Base-by-base conservation (phyloP, 1,284 basidiomycete species). In the Pseudozyma tsukubaensis region DNA sequence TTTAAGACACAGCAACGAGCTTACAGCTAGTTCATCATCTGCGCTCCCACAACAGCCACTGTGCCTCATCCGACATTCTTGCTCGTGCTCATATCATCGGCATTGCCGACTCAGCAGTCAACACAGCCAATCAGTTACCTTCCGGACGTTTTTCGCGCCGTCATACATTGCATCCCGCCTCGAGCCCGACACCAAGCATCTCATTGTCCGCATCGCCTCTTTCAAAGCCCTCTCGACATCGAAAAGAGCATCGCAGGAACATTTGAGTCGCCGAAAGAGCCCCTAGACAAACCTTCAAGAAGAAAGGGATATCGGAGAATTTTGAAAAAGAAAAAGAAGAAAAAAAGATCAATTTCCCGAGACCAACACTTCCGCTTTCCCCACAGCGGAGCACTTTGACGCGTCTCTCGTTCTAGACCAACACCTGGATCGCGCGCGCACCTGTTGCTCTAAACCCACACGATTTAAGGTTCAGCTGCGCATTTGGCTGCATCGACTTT, bases 321-420 rank as follows among this genome's bases (percentile, higher is more conserved):
- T 35, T 19, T 49, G 16, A 34, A 34, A 56, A 34, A 45, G 55
- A 21, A 42, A 47, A 50, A 14, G 42, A 24, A 49, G 21, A 14
- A 37, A 39, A 29, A 39, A 19, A 42, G 1, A 21, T 11, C n/a
- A 53, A 53, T 35, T 45, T 32, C n/a, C 52, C 53, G 47, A 56
- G 53, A 66, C 53, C 64, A 59, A 60, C 64, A 66, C 58, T 57
- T 35, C 24, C 9, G 37, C 50, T 43, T 11, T 24, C 24, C 44
- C 19, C 4, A 4, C 44, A 14, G 44, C 12, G 35, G 36, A 49
- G 21, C 36, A 18, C 13, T 32, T 21, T 19, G 50, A 57, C 60
- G 60, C 60, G 60, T 63, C 50, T 35, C 37, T 11, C 7, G 3
- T 5, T 21, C 43, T 29, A 60, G 58, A 66, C 39, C 58, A 66